Percentiles rank a stretch among this genome's conserved stretches.
Conservation (phyloP, 73 alveolate species). For the Paramecium sexaurelia region DNA sequence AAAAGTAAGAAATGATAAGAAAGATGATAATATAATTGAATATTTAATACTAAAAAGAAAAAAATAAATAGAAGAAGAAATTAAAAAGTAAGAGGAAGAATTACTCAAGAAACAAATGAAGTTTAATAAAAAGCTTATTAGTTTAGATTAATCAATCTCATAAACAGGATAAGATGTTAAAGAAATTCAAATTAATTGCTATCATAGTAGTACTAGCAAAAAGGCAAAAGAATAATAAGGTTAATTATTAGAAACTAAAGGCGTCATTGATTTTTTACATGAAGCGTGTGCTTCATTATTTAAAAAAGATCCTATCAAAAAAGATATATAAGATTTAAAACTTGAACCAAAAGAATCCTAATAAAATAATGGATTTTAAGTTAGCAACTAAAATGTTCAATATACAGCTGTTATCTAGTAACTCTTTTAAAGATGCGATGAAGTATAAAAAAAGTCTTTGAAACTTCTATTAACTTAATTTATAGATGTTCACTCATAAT, state of each 20-base stretch:
- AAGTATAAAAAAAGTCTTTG: constrained; percentile 63
- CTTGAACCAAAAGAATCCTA: constrained; percentile 41
- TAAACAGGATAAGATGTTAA: constrained; percentile 55
- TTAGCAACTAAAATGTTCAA: constrained; percentile 14
- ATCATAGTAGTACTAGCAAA: constrained; percentile 62
- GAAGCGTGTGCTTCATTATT: constrained; percentile 61
- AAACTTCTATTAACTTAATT: constrained; percentile 46
- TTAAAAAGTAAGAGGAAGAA: constrained; percentile 62
- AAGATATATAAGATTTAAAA: constrained; percentile 43
- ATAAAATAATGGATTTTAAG: constrained; percentile 44
- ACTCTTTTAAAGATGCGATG: constrained; percentile 67
- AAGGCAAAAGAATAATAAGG: constrained; percentile 68
- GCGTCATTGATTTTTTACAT: constrained; percentile 63
- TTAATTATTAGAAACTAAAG: constrained; percentile 59
- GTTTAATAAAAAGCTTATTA: constrained; percentile 56
- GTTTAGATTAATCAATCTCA: constrained; percentile 41
- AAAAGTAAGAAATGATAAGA: constrained; percentile 58
- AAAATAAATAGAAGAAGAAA: constrained; percentile 57
- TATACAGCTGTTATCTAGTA: constrained; percentile 29
- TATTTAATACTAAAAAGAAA: constrained; percentile 54
- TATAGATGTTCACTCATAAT: constrained; percentile 43
- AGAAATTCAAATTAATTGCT: constrained; percentile 63
- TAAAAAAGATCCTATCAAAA: constrained; percentile 63
- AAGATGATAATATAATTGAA: constrained; percentile 63
- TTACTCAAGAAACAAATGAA: constrained; percentile 59